A percentile compares a stretch with the other conserved stretches of the same genome.
Conservation (phyloP, 1,139 yeast species). For the Groenewaldozyma sp. region DNA sequence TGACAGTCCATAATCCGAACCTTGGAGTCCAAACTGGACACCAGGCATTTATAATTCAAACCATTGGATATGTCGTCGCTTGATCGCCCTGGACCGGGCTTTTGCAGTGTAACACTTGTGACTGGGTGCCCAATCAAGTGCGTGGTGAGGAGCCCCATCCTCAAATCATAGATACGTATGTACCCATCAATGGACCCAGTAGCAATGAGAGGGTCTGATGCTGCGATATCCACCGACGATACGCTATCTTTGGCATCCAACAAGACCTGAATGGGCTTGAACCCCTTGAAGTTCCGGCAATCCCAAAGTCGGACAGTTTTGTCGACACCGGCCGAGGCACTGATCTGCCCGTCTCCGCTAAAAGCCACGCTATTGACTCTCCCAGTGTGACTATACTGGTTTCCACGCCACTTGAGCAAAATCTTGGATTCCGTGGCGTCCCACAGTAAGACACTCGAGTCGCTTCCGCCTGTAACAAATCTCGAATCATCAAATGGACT, state of each 20-base stretch:
- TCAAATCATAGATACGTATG: slow-evolving; percentile 28
- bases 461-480: slow-evolving; percentile 33
- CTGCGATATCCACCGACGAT: slow-evolving; percentile 20
- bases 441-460: slow-evolving; percentile 29
- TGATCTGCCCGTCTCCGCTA: slow-evolving; percentile 22
- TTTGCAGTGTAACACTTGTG: slow-evolving; percentile 19
- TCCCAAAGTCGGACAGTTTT: slow-evolving; percentile 33
- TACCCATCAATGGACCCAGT: slow-evolving; percentile 32
- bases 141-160: slow-evolving; percentile 21
- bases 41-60: slow-evolving; percentile 12
- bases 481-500: slow-evolving; percentile 21
- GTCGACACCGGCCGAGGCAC: slow-evolving; percentile 29
- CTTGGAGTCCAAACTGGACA: slow-evolving; percentile 23
- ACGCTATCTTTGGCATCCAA: slow-evolving; percentile 31
- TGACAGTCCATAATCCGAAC: slow-evolving; percentile 23
- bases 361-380: slow-evolving; percentile 27
- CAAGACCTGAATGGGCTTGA: slow-evolving; percentile 27
- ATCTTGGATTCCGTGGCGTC: slow-evolving; percentile 26
- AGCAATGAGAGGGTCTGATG: slow-evolving; percentile 16
- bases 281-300: slow-evolving; percentile 14
- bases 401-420: slow-evolving; percentile 23
- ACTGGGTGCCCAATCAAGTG: slow-evolving; percentile 27
- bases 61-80: slow-evolving; percentile 4
- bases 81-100: slow-evolving; percentile 13
- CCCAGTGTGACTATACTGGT: slow-evolving; percentile 19